Base-by-base conservation (phyloP, 2,329 filamentous ascomycete genomes). In the Talaromyces sp. region DNA sequence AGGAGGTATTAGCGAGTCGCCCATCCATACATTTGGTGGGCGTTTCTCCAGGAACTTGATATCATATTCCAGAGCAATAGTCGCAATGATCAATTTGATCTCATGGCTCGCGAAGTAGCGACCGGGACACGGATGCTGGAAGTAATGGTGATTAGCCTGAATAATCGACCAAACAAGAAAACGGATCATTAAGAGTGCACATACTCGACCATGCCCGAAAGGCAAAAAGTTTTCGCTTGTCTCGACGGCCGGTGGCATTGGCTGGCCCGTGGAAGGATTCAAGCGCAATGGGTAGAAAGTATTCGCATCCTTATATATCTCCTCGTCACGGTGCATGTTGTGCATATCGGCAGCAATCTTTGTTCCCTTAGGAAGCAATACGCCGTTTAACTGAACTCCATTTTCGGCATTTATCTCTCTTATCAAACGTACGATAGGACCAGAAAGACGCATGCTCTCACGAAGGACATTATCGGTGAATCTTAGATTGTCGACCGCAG, bases 321-420 rank as follows among this genome's bases (percentile, higher is more conserved):
- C 54, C 27, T 58, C 54, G 14, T 58, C 54, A 27, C 54, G 54
- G 27, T 58, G 54, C 54, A 58, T 58, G 14, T 58, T 14, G 11
- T 58, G 35, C 54, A 58, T 58, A 14, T 58, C 54, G 19, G 19
- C 24, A 13, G 54, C 54, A 27, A 58, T 58, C 54, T 58, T 58
- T 11, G 54, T 58, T 4, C 54, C 54, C 19, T 58, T 58, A 35
- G 54, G 54, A 16, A 58, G 54, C 24, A n/a, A 22, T 11, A 58
- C 54, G 19, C 54, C 54, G 54, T 39, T 58, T 11, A 58, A 6
- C 33, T 39, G 27, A 16, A 58, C 27, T 41, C 54, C 54, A 39
- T 41, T 14, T 27, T 58, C 54, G 3, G 33, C 3, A n/a, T 58
- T 58, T 19, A 58, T 19, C 14, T 41, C 54, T 41, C 54, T 24